A percentile compares a stretch with the other conserved stretches of the same genome.
phyloP scores from a whole-genome alignment of 768 basidiomycete species.

The Favolaschia claudopus region DNA sequence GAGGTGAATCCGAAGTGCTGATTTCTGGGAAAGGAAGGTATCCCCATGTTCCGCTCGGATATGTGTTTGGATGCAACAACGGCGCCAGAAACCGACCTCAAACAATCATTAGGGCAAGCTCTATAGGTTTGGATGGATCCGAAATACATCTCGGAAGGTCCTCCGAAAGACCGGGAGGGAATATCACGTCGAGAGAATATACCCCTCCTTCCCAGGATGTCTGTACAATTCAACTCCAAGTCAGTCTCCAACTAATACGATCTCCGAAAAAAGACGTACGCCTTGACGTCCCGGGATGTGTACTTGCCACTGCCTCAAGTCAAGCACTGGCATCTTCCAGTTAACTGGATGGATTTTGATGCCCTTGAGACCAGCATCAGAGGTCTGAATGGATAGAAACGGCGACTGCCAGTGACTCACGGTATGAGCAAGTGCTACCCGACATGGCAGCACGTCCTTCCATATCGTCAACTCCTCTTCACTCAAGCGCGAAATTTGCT shows the following conservation, averaged over 20 bases:
- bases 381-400: not conserved
- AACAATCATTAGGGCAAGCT: not conserved
- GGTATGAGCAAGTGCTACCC: not conserved
- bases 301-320: constrained; percentile 9
- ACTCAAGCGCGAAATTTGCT: not conserved
- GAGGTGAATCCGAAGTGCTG: not conserved
- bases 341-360: constrained; percentile 12
- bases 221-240: not conserved
- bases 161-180: not conserved
- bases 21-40: not conserved
- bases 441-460: constrained; percentile 12
- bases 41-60: constrained; percentile 5
- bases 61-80: constrained; percentile 7
- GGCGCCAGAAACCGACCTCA: constrained; percentile 1
- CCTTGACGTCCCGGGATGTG: not conserved
- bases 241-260: too few relatives aligned
- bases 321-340: constrained; percentile 14
- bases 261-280: not conserved
- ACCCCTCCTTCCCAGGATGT: constrained; percentile 15
- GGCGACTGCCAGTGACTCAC: not conserved
- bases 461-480: constrained; percentile 17
- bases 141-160: not conserved
- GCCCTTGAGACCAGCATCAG: not conserved
- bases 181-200: not conserved
- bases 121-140: not conserved